Evolutionary conservation across 73 alveolate species (phyloP), one percentile per base, ranked within the genome.

Genomic region (Stentor roeselii): DNA sequence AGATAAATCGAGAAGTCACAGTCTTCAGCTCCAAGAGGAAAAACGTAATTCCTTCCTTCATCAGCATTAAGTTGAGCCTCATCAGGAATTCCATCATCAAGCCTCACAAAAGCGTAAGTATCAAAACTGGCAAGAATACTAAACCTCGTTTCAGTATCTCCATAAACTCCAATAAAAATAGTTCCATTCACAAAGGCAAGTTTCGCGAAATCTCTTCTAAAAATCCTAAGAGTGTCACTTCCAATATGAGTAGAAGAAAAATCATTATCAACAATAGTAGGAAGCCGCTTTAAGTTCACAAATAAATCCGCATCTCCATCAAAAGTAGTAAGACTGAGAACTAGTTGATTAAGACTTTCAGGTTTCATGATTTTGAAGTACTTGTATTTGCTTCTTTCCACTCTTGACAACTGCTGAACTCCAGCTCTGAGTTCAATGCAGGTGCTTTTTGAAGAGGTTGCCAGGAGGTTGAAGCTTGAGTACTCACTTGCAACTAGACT

Each of bases 271-370:
- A 36, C n/a, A 21, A 76, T 37, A 76, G 76, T 14, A 41, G 84
- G 84, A 39, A 37, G 21, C 67, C n/a, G 6, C 1, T 31, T 31
- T 36, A 30, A 15, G 21, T 30, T n/a, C 39, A 76, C 74, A 76
- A 36, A 76, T n/a, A 76, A 11, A 39, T 76, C 84, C 1, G 84
- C 75, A 76, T 76, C 84, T 14, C 84, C 84, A 27, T 34, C 14
- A 2, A 37, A 76, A 27, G 39, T n/a, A 1, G 84, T 34, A 1
- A 67, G 34, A 2, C 21, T 30, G 0, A 67, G 21, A 1, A 30
- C 80, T 34, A 67, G 37, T 30, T 21, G 2, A 11, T 67, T 32
- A 27, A 11, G 42, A 27, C 41, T 27, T 21, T n/a, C 42, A 34
- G 21, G 42, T 67, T 21, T 32, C 15, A 30, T 27, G 14, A 67